These are phyloP conservation scores for Chlamydomonas sphaeroides DNA, from an alignment of 139 green algal species.

Conservation along the genomic window DNA sequence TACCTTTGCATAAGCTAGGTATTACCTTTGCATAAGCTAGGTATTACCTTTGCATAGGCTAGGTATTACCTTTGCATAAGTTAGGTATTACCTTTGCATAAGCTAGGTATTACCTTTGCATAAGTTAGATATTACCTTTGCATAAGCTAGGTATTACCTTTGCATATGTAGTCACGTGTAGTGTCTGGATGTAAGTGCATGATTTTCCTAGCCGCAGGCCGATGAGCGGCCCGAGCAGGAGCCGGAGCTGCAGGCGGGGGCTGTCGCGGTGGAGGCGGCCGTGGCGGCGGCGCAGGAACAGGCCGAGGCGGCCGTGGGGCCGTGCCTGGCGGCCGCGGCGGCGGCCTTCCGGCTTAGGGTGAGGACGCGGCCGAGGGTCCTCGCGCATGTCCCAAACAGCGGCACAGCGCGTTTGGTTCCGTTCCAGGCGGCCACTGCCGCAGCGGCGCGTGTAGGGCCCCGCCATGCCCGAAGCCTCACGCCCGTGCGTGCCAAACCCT, in stretches of 20 bases:
- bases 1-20: no score
- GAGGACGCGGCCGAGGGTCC: no score
- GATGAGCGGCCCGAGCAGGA: background rate
- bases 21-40: no score
- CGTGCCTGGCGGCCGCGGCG: background rate
- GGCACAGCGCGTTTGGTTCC: background rate
- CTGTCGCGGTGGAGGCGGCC: no score
- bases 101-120: no score
- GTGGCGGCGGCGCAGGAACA: background rate
- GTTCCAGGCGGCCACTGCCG: background rate
- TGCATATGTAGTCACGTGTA: background rate
- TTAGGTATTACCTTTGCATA: no score
- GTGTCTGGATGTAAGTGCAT: no score
- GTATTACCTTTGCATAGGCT: no score
- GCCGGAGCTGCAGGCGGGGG: background rate
- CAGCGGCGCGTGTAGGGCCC: background rate
- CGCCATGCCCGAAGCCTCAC: background rate
- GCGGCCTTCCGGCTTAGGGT: slow-evolving; percentile 9
- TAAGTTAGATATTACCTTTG: background rate
- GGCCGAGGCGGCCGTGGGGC: background rate
- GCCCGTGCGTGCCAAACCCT: background rate
- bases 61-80: no score
- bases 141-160: background rate
- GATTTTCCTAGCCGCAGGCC: no score
- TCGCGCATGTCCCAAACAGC: no score